Evolutionary conservation across 306 rosid genomes (phyloP).

Genomic region (Ammopiptanthus mongolicus): DNA sequence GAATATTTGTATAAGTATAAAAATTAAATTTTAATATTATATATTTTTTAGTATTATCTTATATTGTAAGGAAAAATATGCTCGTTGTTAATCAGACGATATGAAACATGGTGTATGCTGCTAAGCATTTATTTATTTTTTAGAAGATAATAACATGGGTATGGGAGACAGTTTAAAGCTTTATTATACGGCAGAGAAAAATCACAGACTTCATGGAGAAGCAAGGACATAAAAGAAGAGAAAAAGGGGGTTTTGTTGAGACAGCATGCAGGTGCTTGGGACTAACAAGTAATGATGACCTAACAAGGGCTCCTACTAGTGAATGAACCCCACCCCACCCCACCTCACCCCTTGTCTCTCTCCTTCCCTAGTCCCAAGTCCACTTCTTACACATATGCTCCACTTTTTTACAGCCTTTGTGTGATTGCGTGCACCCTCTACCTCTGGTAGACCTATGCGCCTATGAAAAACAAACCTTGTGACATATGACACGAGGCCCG

Average conservation of each 20-base stretch:
- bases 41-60: too few relatives aligned
- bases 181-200: neutral
- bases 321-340: neutral
- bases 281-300: constrained; percentile 41
- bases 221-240: constrained; percentile 10
- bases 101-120: too few relatives aligned
- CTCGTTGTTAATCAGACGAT: too few relatives aligned
- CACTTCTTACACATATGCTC: constrained; percentile 2
- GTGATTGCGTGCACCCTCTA: constrained; percentile 37
- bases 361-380: neutral
- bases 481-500: neutral
- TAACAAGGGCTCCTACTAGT: neutral
- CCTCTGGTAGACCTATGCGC: neutral
- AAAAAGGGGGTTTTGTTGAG: neutral
- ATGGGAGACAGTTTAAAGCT: neutral
- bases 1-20: too few relatives aligned
- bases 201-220: constrained; percentile 9
- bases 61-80: too few relatives aligned
- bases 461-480: neutral
- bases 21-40: too few relatives aligned
- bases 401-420: constrained; percentile 29
- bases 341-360: neutral
- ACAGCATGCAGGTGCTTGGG: constrained; percentile 28
- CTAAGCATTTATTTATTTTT: too few relatives aligned
- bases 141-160: too few relatives aligned